Evolutionary conservation across 352 stramenopile genomes (phyloP), one percentile per base, ranked within the genome.

Genomic region (Globisporangium yorkense): DNA sequence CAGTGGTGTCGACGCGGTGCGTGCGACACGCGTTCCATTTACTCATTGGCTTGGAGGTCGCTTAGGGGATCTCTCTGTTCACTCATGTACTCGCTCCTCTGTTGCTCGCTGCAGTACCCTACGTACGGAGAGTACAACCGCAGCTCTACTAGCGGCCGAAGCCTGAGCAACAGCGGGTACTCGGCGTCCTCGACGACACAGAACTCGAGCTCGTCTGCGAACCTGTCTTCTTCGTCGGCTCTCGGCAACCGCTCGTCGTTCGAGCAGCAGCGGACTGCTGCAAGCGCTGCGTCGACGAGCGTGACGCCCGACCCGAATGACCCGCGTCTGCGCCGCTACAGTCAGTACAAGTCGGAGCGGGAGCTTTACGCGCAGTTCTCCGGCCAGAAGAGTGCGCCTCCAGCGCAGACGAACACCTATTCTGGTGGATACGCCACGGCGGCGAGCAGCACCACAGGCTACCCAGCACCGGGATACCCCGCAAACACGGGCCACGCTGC

Each of bases 341-440:
- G 69, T 20, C 63, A 72, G 18, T 94, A 94, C 77, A 92, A 92
- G 58, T 88, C 79, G 1, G 83, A 94, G 59, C 61, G 68, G 8
- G 85, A 94, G 57, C 63, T 94, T 9, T 92, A 94, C 54, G 83
- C 80, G 37, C 71, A 93, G 56, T 94, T 91, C 58, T 67, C 80
- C 21, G 75, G 80, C 21, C 68, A 69, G 13, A 81, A 78, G 60
- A 73, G 59, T 46, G 66, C 67, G 2, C 48, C 67, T 2, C 48
- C 54, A 21, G 62, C 33, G 21, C 44, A 21, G 37, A 49, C n/a
- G 37, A 45, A 21, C 50, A 37, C 35, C 4, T 15, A 39, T 18
- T 35, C 41, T 20, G 29, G 27, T 10, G 49, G 49, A 4, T 54
- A 55, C 50, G 33, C n/a, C 18, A 13, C 46, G 4, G 18, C 56